phyloP scores from a whole-genome alignment of 75 land plant species.

The Isoetes taiwanensis region DNA sequence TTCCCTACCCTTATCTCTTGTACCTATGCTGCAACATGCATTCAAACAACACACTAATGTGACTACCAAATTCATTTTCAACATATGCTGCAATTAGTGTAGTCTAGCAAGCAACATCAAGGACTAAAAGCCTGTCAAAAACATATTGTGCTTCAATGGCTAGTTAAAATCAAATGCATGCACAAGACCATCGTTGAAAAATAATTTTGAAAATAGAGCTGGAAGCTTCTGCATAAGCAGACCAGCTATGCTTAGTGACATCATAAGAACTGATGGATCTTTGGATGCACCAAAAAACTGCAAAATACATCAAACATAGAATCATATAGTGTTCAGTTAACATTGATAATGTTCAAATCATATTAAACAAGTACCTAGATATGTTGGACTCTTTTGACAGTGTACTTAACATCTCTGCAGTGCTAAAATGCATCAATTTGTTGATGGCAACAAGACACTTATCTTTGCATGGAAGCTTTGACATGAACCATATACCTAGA shows the following conservation, averaged over 20 bases:
- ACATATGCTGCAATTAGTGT: too few species aligned
- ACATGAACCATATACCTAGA: too few species aligned
- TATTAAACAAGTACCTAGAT: slow-evolving; percentile 46
- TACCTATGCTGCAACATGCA: too few species aligned
- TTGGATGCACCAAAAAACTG: slow-evolving; percentile 92
- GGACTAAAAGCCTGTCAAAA: too few species aligned
- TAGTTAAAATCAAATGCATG: slow-evolving; percentile 82
- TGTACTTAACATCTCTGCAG: slow-evolving; percentile 66
- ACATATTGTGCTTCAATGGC: too few species aligned
- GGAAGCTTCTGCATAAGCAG: slow-evolving; percentile 91
- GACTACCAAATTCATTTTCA: too few species aligned
- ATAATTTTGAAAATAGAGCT: slow-evolving; percentile 61
- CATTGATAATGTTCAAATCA: neutral
- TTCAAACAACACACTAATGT: too few species aligned
- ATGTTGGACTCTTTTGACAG: slow-evolving; percentile 57
- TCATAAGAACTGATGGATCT: slow-evolving; percentile 69
- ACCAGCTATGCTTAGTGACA: slow-evolving; percentile 83
- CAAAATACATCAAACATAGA: neutral
- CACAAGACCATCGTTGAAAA: slow-evolving; percentile 92
- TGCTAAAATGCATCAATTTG: slow-evolving; percentile 73
- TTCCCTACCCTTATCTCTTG: too few species aligned
- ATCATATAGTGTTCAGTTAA: neutral
- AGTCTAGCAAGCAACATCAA: too few species aligned
- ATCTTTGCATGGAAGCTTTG: too few species aligned
- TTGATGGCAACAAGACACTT: slow-evolving; percentile 81